Base-by-base conservation (phyloP, 2,329 filamentous ascomycete genomes). In the Furcasterigmium sp. region DNA sequence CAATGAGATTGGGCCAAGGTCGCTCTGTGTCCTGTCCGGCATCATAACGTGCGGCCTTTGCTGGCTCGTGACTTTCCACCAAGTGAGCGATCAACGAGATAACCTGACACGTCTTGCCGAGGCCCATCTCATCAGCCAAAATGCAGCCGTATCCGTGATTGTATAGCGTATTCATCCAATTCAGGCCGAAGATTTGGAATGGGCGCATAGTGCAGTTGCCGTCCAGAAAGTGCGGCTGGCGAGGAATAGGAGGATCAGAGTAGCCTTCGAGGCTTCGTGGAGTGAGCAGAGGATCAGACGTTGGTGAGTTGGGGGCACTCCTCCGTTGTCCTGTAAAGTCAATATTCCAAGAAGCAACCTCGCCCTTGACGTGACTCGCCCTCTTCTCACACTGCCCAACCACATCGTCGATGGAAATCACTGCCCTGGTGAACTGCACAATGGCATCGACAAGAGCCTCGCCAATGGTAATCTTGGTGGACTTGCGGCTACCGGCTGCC, bases 101-200 rank as follows among this genome's bases (percentile, higher is more conserved):
- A 48, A 97, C 89, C 57, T 98, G 91, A 55, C 90, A 96, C 1
- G 93, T 98, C 72, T 98, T 98, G 37, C 93, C 93, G 32, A 91
- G 71, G 41, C 87, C 93, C 93, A 98, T 98, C 59, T 98, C 93
- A 59, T 98, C 93, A 2, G 93, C 93, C 15, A 98, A 72, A 44
- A 98, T 97, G 49, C 90, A 91, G 37, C 88, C 91, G 41, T 94
- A 77, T 21, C 82, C 75, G 45, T 87, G 82, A 41, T 83, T 75
- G 67, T 89, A 95, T 13, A 98, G 75, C 37, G 97, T 67, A 43
- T 84, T 82, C 57, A 98, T 77, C 93, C 93, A 98, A 59, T 97
- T 97, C 41, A 98, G 76, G 4, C 93, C 93, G 23, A 95, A 89
- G 17, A 97, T 69, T 60, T 98, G 93, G 57, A 96, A 97, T 28